phyloP scores from a whole-genome alignment of 2,329 filamentous ascomycete species.

The Nemania bipapillata region DNA sequence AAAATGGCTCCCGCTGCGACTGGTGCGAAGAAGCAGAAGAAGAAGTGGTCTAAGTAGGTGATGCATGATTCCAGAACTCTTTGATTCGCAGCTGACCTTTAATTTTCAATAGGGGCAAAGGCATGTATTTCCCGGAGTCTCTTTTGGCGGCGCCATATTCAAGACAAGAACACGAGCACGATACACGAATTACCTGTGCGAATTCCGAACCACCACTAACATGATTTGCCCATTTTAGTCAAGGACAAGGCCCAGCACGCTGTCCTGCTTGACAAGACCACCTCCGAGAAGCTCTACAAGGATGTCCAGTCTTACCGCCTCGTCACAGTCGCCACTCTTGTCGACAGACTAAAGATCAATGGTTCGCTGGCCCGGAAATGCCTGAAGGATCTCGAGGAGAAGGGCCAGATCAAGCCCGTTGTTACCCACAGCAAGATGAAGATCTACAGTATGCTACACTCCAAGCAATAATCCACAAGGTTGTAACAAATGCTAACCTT shows the following conservation, averaged over 20 bases:
- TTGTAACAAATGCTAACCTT: slow-evolving; percentile 33
- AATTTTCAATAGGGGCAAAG: slow-evolving; percentile 48
- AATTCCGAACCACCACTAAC: slow-evolving; percentile 40
- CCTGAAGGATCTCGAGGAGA: slow-evolving; percentile 93
- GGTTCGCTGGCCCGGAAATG: slow-evolving; percentile 92
- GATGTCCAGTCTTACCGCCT: slow-evolving; percentile 99
- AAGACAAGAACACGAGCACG: slow-evolving; percentile 26
- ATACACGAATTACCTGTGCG: slow-evolving; percentile 18
- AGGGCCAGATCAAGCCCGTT: slow-evolving; percentile 97
- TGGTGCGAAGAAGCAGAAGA: slow-evolving; percentile 83
- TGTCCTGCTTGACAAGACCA: slow-evolving; percentile 98
- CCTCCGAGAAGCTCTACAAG: slow-evolving; percentile 98
- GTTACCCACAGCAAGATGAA: slow-evolving; percentile 96
- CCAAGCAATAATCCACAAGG: not conserved
- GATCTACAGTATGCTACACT: slow-evolving; percentile 82
- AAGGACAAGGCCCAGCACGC: slow-evolving; percentile 99
- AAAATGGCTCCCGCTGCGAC: slow-evolving; percentile 64
- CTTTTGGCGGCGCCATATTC: slow-evolving; percentile 29
- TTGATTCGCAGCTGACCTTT: slow-evolving; percentile 40
- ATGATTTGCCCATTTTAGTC: slow-evolving; percentile 63
- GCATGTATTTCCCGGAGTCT: slow-evolving; percentile 42
- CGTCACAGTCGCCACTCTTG: slow-evolving; percentile 96
- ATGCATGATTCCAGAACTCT: slow-evolving; percentile 36
- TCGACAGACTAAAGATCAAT: slow-evolving; percentile 99
- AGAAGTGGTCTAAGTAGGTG: slow-evolving; percentile 80